These are phyloP conservation scores for Crithidia sp. DNA, from an alignment of 208 protist genomes.

Conservation along the genomic window DNA sequence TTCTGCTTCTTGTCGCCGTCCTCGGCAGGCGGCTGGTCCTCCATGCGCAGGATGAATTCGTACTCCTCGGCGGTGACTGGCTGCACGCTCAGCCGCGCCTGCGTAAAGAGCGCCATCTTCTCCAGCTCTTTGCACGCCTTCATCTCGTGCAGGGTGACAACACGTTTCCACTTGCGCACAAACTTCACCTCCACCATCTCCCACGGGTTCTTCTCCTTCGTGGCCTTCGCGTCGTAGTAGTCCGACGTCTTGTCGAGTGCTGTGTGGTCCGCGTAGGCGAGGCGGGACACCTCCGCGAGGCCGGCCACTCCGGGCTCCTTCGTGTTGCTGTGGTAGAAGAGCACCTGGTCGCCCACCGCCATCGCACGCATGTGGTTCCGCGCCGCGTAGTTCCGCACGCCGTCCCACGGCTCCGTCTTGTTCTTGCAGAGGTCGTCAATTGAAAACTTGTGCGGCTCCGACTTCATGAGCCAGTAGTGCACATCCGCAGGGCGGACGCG, in stretches of 20 bases:
- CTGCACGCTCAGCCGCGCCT: slow-evolving; percentile 79
- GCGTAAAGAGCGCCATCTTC: slow-evolving; percentile 76
- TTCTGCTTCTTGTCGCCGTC: slow-evolving; percentile 1
- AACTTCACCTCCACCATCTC: slow-evolving; percentile 87
- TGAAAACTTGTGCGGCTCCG: slow-evolving; percentile 82
- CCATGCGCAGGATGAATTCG: slow-evolving; percentile 61
- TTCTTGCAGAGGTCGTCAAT: slow-evolving; percentile 73
- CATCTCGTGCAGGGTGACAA: slow-evolving; percentile 61
- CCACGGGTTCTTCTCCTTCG: slow-evolving; percentile 76
- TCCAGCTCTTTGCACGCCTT: slow-evolving; percentile 55
- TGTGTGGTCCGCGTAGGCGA: slow-evolving; percentile 78
- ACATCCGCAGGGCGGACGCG: slow-evolving; percentile 42
- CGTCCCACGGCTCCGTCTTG: slow-evolving; percentile 75
- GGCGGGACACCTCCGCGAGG: slow-evolving; percentile 59
- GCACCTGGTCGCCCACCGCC: slow-evolving; percentile 69
- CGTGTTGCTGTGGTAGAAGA: slow-evolving; percentile 91
- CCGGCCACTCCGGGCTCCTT: slow-evolving; percentile 80
- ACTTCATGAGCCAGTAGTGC: slow-evolving; percentile 88
- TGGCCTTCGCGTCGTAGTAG: slow-evolving; percentile 77
- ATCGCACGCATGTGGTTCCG: slow-evolving; percentile 89
- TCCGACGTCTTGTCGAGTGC: slow-evolving; percentile 74
- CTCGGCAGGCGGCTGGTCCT: slow-evolving; percentile 1
- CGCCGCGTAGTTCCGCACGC: slow-evolving; percentile 87
- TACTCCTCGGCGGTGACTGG: slow-evolving; percentile 63
- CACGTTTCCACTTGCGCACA: slow-evolving; percentile 61